Evolutionary conservation across 805 yeast genomes (phyloP).

Genomic region (Naumovozyma baii): DNA sequence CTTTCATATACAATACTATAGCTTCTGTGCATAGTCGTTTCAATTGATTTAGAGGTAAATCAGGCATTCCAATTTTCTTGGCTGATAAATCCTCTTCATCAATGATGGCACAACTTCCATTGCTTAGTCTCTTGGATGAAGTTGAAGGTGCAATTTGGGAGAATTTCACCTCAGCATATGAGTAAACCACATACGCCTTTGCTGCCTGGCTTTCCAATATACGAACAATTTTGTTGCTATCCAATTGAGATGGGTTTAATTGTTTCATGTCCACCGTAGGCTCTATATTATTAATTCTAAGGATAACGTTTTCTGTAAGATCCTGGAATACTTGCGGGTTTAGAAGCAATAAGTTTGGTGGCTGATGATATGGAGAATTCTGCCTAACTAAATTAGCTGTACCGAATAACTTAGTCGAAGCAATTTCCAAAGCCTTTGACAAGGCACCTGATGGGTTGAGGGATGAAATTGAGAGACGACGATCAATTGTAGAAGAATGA

Average conservation of each 20-base stretch:
- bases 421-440: constrained; percentile 76
- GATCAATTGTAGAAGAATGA: constrained; percentile 52
- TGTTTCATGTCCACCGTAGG: constrained; percentile 6
- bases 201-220: constrained; percentile 71
- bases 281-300: constrained; percentile 22
- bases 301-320: constrained; percentile 25
- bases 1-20: constrained; percentile 71
- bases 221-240: constrained; percentile 27
- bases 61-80: constrained; percentile 3
- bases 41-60: constrained; percentile 31
- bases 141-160: constrained; percentile 62
- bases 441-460: constrained; percentile 79
- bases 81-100: constrained; percentile 25
- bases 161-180: constrained; percentile 86
- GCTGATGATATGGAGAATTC: constrained; percentile 20
- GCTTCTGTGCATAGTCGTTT: constrained; percentile 74
- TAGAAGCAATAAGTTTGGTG: constrained; percentile 13
- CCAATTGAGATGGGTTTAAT: constrained; percentile 8
- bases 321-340: constrained; percentile 24
- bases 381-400: constrained; percentile 17
- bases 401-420: constrained; percentile 82
- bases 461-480: constrained; percentile 55
- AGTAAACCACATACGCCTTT: constrained; percentile 78
- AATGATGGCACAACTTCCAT: constrained; percentile 30
- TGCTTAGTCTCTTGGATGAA: constrained; percentile 14